Evolutionary conservation across 139 green algal species (phyloP), one percentile per base, ranked within the genome.

Genomic region (Auxenochlorella pyrenoidosa): DNA sequence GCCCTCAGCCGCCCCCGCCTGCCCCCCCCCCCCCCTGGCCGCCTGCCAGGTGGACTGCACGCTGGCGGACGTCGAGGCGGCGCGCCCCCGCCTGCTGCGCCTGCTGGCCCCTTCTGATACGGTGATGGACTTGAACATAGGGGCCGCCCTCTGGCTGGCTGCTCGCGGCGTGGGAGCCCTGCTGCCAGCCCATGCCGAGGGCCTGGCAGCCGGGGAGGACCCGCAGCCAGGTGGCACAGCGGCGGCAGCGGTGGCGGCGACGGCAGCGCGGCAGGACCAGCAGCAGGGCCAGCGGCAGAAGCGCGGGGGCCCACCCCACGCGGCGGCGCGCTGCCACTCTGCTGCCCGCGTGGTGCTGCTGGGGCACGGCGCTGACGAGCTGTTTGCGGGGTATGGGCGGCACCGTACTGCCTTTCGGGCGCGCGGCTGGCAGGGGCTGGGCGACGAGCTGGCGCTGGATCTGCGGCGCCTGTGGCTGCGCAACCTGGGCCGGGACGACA

Each of bases 111-210:
- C 97, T 21, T 85, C 93, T 1, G 90, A 88, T 60, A 99, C 97
- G 0, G 90, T 98, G 10, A 99, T 99, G 97, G 97, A 99, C 86
- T 75, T 98, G 30, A 99, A 99, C 89, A 99, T 99, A 63, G 97
- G 95, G 0, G 93, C 95, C 2, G 96, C 96, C 8, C 91, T 99
- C 22, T 98, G 96, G 96, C 91, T 99, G 87, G 95, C 96, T 26
- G 91, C 91, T 0, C 26, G 87, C 19, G 95, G 87, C 8, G 87
- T 89, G 36, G 96, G 96, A 59, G 47, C 38, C 8, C 68, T 95
- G 63, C 72, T 82, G 34, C 22, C 66, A 73, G 28, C 66, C 34
- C 8, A 58, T 8, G 34, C 6, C 44, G 2, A 44, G 22, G n/a
- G 34, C 21, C 5, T 21, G 41, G 43, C 26, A 26, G 43, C 3